These are phyloP conservation scores for Aspergillus asperescens DNA, from an alignment of 495 filamentous ascomycete species.

Conservation along the genomic window DNA sequence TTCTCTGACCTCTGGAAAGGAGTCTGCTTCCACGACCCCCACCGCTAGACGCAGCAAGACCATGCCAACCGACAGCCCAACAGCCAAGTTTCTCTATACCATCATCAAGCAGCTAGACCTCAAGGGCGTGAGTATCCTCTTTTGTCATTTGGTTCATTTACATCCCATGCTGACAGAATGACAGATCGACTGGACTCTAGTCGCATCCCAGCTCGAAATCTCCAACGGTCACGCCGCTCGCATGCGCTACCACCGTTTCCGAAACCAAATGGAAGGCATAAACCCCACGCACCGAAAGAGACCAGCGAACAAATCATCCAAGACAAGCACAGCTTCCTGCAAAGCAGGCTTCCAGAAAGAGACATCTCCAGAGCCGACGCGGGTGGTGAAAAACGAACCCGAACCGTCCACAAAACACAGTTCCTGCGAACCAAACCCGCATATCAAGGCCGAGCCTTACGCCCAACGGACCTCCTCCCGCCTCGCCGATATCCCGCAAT, in stretches of 20 bases:
- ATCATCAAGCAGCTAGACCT: constrained; percentile 72
- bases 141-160: neutral
- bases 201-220: constrained; percentile 57
- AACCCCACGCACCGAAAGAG: constrained; percentile 18
- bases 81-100: constrained; percentile 61
- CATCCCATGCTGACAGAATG: neutral
- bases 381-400: constrained; percentile 17
- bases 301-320: constrained; percentile 23
- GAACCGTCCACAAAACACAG: neutral
- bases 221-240: constrained; percentile 77
- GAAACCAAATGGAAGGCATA: constrained; percentile 52
- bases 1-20: neutral
- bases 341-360: constrained; percentile 11
- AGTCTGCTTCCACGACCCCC: constrained; percentile 15
- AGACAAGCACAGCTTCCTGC: neutral
- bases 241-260: constrained; percentile 73
- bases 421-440: constrained; percentile 8
- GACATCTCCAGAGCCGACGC: neutral
- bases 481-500: constrained; percentile 18
- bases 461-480: neutral
- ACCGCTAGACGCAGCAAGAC: constrained; percentile 37
- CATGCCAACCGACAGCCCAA: constrained; percentile 45
- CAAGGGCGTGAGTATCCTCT: constrained; percentile 52
- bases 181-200: constrained; percentile 70
- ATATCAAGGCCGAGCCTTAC: constrained; percentile 20